phyloP scores from a whole-genome alignment of 768 basidiomycete genomes.

The Leccinum obscurum region DNA sequence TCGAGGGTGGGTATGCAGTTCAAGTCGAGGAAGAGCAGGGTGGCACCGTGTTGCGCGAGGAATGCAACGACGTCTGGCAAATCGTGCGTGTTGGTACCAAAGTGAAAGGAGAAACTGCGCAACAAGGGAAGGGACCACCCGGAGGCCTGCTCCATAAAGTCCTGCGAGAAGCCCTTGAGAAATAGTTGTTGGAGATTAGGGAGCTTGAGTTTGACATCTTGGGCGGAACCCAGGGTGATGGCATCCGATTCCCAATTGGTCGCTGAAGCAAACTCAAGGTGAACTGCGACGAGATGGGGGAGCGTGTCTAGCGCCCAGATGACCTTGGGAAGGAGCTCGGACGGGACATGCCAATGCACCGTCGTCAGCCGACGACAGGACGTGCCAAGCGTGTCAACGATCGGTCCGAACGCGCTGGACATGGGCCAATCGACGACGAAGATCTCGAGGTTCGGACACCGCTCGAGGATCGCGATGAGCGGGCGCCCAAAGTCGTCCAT shows the following conservation, averaged over 20 bases:
- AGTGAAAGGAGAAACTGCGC: slow-evolving; percentile 55
- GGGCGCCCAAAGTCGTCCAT: slow-evolving; percentile 53
- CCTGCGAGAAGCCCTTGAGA: slow-evolving; percentile 57
- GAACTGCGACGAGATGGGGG: slow-evolving; percentile 53
- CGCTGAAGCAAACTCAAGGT: slow-evolving; percentile 47
- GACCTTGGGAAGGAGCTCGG: slow-evolving; percentile 56
- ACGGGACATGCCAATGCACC: slow-evolving; percentile 59
- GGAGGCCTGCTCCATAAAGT: slow-evolving; percentile 67
- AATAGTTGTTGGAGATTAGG: slow-evolving; percentile 62
- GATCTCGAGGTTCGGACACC: slow-evolving; percentile 72
- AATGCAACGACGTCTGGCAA: slow-evolving; percentile 62
- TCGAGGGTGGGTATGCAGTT: slow-evolving; percentile 58
- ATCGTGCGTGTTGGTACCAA: slow-evolving; percentile 37
- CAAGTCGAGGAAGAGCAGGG: slow-evolving; percentile 65
- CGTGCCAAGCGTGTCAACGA: slow-evolving; percentile 62
- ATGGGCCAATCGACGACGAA: slow-evolving; percentile 71
- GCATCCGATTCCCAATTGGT: slow-evolving; percentile 38
- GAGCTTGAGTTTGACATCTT: slow-evolving; percentile 52
- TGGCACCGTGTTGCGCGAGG: slow-evolving; percentile 55
- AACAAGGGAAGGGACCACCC: slow-evolving; percentile 70
- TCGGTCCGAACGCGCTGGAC: slow-evolving; percentile 54
- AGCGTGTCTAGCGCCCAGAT: slow-evolving; percentile 73
- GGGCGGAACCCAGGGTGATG: slow-evolving; percentile 60
- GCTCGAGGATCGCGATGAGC: slow-evolving; percentile 57
- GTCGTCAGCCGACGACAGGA: slow-evolving; percentile 56